Base-by-base conservation (phyloP, 371 early-diverging fungal genomes). In the Actinomortierella wolfii region DNA sequence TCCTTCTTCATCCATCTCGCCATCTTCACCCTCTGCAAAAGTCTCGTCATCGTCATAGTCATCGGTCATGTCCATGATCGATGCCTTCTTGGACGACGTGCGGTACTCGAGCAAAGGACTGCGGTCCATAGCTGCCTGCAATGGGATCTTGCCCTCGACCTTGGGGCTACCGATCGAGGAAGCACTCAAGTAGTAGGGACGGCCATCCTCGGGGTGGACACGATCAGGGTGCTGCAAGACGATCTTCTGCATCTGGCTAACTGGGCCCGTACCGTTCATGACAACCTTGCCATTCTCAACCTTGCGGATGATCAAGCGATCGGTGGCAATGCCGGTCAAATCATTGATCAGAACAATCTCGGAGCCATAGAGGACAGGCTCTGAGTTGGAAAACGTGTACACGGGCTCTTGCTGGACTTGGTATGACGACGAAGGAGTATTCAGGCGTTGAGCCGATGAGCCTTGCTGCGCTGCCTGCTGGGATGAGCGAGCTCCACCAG, bases 201-300 rank as follows among this genome's bases (percentile, higher is more conserved):
- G 67, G 28, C 74, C 74, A 56, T 73, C 74, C 54, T 73, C 74
- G 13, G 67, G 74, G 20, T 73, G 74, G 11, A 73, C 67, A 41
- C 67, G 63, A n/a, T 73, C 74, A 1, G 74, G 74, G 52, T 84
- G 77, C 63, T 91, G 87, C 15, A 91, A 68, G 23, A 90, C 89
- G 45, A 91, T 74, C 80, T 91, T 91, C 61, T 90, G 90, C 91
- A 91, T 89, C 71, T 91, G 91, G 67, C 89, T 88, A 47, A 91
- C 87, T 0, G 89, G 89, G 3, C 89, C 89, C 61, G 78, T 78
- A 14, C 86, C 87, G 46, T 83, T 79, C 42, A 79, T 77, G 14
- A 83, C 85, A 21, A 88, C 81, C 18, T 85, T 81, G 34, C 87
- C 87, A 51, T 86, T 85, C 64, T 90, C 92, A 8, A 92, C 90